phyloP scores from a whole-genome alignment of 2,329 filamentous ascomycete species.

The Metarhizium humberi region DNA sequence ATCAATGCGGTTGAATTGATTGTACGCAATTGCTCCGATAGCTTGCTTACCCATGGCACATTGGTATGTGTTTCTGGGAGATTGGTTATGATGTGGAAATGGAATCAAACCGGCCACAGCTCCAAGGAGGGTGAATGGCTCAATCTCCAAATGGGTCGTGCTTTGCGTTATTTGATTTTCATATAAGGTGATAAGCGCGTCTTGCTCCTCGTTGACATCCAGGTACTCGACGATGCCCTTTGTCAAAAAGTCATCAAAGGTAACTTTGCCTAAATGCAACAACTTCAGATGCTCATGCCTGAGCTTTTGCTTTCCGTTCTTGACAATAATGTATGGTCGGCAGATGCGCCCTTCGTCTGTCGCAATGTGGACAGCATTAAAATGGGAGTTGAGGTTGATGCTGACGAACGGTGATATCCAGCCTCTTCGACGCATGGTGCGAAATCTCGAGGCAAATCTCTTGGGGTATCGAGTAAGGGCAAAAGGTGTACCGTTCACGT shows the following conservation, averaged over 20 bases:
- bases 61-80: constrained; percentile 96
- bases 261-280: constrained; percentile 71
- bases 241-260: constrained; percentile 89
- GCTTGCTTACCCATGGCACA: constrained; percentile 99
- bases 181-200: constrained; percentile 84
- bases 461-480: constrained; percentile 82
- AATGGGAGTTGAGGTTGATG: constrained; percentile 90
- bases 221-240: constrained; percentile 91
- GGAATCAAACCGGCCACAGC: constrained; percentile 94
- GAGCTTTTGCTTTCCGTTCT: constrained; percentile 75
- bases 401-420: constrained; percentile 94
- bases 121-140: constrained; percentile 92
- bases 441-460: constrained; percentile 74
- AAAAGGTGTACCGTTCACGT: constrained; percentile 91
- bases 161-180: constrained; percentile 73
- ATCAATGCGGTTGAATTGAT: constrained; percentile 95
- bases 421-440: constrained; percentile 77
- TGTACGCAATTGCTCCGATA: constrained; percentile 95
- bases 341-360: constrained; percentile 97
- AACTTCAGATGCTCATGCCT: constrained; percentile 69
- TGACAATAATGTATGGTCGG: constrained; percentile 89
- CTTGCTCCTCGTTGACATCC: constrained; percentile 97
- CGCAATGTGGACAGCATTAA: constrained; percentile 85
- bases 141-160: constrained; percentile 93
- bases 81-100: constrained; percentile 98